Conservation (phyloP, 2,329 filamentous ascomycete genomes). For the Graphilbum fragrans region DNA sequence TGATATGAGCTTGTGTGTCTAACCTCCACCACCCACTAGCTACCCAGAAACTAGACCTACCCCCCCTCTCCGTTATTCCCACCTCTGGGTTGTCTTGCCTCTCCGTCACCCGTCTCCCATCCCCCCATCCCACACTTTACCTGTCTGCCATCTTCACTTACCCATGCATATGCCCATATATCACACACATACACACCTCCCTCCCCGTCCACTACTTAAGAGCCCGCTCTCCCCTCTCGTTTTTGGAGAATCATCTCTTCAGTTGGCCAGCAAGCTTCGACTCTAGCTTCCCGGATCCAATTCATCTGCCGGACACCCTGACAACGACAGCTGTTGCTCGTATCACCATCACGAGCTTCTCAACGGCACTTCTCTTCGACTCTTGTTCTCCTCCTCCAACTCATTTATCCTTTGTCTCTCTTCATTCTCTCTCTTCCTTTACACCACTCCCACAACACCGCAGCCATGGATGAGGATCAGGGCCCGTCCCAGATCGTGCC, state of each 20-base stretch:
- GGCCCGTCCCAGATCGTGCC: conserved; percentile 37
- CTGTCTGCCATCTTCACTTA: too few species aligned
- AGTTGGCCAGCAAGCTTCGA: not conserved
- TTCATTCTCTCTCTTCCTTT: not conserved
- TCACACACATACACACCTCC: not conserved
- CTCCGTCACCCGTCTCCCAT: too few species aligned
- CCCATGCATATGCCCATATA: too few species aligned
- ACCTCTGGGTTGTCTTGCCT: too few species aligned
- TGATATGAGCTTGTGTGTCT: not conserved
- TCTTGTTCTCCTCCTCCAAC: not conserved
- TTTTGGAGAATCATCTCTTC: not conserved
- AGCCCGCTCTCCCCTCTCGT: not conserved
- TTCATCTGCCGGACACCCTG: too few species aligned
- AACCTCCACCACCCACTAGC: not conserved
- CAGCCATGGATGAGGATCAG: conserved; percentile 45
- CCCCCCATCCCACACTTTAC: not conserved
- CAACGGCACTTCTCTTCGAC: too few species aligned
- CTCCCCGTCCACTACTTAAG: not conserved
- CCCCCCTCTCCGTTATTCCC: too few species aligned
- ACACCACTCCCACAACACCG: too few species aligned
- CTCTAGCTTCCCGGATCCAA: not conserved
- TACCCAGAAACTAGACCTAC: not conserved
- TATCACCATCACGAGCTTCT: too few species aligned
- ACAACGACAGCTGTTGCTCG: too few species aligned
- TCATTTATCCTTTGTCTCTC: not conserved